These are phyloP conservation scores for Kappamyces sp. DNA, from an alignment of 192 early-diverging fungal genomes.

Conservation along the genomic window DNA sequence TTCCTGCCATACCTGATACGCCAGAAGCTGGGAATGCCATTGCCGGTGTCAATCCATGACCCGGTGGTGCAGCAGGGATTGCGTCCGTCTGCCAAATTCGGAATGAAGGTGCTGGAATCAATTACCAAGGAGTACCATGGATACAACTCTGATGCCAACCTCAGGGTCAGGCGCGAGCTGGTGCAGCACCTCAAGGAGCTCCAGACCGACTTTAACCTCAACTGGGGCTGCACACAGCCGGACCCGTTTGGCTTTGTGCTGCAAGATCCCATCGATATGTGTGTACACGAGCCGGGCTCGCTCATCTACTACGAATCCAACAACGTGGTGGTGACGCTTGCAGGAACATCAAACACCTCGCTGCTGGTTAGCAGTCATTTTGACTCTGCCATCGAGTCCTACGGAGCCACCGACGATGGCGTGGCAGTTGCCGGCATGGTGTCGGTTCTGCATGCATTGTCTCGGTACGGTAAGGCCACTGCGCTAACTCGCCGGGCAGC, in stretches of 20 bases:
- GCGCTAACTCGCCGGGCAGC: no score
- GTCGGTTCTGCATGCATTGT: conserved; percentile 24
- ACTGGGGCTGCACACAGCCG: background rate
- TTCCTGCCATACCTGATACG: no score
- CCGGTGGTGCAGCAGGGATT: no score
- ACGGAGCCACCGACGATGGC: conserved; percentile 43
- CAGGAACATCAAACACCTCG: conserved; percentile 14
- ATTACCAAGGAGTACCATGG: conserved; percentile 3
- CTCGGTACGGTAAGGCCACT: no score
- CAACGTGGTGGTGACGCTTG: conserved; percentile 28
- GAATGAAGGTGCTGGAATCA: no score
- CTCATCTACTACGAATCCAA: conserved; percentile 26
- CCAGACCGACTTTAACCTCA: background rate
- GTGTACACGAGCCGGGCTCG: background rate
- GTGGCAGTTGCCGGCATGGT: conserved; percentile 36
- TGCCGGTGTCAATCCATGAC: no score
- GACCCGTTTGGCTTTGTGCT: background rate
- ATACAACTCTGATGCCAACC: conserved; percentile 3
- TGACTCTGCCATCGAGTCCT: conserved; percentile 30
- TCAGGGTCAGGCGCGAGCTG: background rate
- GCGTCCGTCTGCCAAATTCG: no score
- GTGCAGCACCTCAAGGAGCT: background rate
- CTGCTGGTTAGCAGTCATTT: conserved; percentile 42
- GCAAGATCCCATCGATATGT: conserved; percentile 18
- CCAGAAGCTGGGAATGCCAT: no score